Evolutionary conservation across 306 rosid genomes (phyloP).

Genomic region (Oxytropis ochrocephala): DNA sequence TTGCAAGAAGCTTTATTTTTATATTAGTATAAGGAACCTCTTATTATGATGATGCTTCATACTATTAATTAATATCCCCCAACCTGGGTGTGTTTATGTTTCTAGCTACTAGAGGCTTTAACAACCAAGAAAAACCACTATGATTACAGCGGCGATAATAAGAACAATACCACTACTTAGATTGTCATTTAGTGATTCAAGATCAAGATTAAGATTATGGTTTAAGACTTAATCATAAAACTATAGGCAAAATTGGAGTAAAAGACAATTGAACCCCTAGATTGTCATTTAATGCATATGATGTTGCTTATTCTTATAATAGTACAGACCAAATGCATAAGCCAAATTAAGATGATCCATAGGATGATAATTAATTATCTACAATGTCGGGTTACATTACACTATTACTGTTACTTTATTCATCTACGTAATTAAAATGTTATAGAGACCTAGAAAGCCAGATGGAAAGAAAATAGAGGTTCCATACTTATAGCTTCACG

Average conservation of each 20-base stretch:
- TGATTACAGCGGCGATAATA: slow-evolving; percentile 27
- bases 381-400: not conserved
- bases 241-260: not conserved
- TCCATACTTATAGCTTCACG: slow-evolving; percentile 9
- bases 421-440: not conserved
- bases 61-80: not conserved
- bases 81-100: slow-evolving; percentile 10
- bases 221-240: not conserved
- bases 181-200: slow-evolving; percentile 17
- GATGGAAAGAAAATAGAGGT: not conserved
- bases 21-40: too few species aligned
- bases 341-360: slow-evolving; percentile 15
- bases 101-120: slow-evolving; percentile 5
- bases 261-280: slow-evolving; percentile 27
- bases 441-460: not conserved
- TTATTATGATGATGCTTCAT: too few species aligned
- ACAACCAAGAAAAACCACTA: slow-evolving; percentile 23
- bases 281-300: not conserved
- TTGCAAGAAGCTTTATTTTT: not conserved
- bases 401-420: not conserved
- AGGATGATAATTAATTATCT: not conserved
- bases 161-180: slow-evolving; percentile 11
- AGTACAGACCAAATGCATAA: slow-evolving; percentile 16
- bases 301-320: slow-evolving; percentile 7
- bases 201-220: not conserved